These are phyloP conservation scores for Stachybotrys elegans DNA, from an alignment of 2,329 filamentous ascomycete genomes.

Conservation along the genomic window DNA sequence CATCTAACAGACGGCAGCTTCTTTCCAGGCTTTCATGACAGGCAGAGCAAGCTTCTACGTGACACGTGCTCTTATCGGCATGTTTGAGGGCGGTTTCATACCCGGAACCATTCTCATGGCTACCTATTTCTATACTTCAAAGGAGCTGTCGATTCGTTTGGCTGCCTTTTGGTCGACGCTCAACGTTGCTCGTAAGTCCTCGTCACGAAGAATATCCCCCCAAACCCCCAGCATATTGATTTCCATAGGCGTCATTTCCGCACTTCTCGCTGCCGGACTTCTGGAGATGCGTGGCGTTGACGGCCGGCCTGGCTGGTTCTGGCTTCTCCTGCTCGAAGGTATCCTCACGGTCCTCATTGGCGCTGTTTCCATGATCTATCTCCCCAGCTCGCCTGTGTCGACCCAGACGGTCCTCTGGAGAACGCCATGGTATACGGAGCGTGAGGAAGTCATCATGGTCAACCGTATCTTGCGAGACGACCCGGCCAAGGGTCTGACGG, in stretches of 20 bases:
- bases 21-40: constrained; percentile 47
- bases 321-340: constrained; percentile 40
- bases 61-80: constrained; percentile 47
- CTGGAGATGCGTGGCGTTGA: constrained; percentile 44
- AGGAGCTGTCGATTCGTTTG: constrained; percentile 61
- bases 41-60: constrained; percentile 42
- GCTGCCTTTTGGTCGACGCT: constrained; percentile 62
- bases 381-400: constrained; percentile 59
- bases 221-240: constrained; percentile 29
- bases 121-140: constrained; percentile 67
- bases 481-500: constrained; percentile 46
- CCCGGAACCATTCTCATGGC: constrained; percentile 60
- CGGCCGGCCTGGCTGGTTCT: constrained; percentile 50
- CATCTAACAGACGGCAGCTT: constrained; percentile 23
- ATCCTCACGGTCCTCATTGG: constrained; percentile 48
- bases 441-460: constrained; percentile 65
- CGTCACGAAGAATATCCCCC: too few species aligned
- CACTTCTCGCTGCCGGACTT: constrained; percentile 39
- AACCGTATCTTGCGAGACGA: constrained; percentile 53
- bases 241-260: constrained; percentile 37
- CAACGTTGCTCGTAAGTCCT: constrained; percentile 29
- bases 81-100: constrained; percentile 53
- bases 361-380: constrained; percentile 49
- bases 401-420: constrained; percentile 58
- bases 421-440: constrained; percentile 61